Evolutionary conservation across 305 asterid species (phyloP).

Genomic region (Rubia balearica): DNA sequence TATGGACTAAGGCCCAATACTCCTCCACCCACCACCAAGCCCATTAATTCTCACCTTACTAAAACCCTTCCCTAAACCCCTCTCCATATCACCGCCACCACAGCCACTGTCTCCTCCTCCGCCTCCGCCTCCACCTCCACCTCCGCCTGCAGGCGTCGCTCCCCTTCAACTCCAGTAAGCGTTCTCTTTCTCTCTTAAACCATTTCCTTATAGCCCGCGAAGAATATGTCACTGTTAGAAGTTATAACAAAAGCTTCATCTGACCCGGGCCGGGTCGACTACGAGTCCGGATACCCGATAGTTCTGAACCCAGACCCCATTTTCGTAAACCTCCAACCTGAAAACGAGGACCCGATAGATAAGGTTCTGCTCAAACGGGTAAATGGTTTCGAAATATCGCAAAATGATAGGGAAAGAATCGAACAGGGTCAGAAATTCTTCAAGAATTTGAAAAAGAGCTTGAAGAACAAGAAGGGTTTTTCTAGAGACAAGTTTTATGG

Average conservation of each 20-base stretch:
- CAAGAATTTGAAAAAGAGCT: slow-evolving; percentile 35
- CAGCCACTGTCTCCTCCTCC: background rate
- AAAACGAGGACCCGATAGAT: slow-evolving; percentile 25
- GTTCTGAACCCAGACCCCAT: slow-evolving; percentile 52
- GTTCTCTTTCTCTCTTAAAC: background rate
- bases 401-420: slow-evolving; percentile 38
- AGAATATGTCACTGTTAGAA: slow-evolving; percentile 62
- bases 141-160: background rate
- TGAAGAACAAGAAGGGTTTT: slow-evolving; percentile 40
- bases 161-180: background rate
- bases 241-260: slow-evolving; percentile 56
- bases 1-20: slow-evolving; percentile 2
- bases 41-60: background rate
- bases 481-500: slow-evolving; percentile 38
- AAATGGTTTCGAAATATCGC: slow-evolving; percentile 48
- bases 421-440: slow-evolving; percentile 39
- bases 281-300: slow-evolving; percentile 45
- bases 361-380: slow-evolving; percentile 28
- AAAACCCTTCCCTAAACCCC: slow-evolving; percentile 5
- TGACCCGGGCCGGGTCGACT: slow-evolving; percentile 19
- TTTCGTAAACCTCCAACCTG: slow-evolving; percentile 41
- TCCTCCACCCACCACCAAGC: background rate
- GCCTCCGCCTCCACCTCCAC: background rate
- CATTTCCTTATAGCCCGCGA: background rate
- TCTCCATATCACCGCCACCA: background rate